Evolutionary conservation across 805 yeast genomes (phyloP), one percentile per base, ranked within the genome.

Genomic region (Metschnikowia continentalis): DNA sequence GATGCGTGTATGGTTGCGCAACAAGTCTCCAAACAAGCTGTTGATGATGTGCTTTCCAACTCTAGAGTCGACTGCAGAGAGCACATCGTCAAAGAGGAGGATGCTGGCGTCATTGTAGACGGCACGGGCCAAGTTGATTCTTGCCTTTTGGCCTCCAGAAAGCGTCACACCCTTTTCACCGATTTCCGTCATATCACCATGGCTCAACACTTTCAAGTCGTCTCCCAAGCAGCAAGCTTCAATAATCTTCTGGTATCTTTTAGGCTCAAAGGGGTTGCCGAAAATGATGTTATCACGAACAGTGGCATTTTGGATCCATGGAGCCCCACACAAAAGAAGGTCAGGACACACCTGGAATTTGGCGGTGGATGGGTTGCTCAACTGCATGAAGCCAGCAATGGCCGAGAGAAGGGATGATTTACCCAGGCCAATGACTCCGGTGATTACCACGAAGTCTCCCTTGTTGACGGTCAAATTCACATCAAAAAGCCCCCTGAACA

Each of bases 81-180:
- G 67, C n/a, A 74, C 76, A 55, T 74, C 78, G 55, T 74, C 78
- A 49, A 74, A 64, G 42, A 74, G 62, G 33, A 72, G 58, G 19
- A 69, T 66, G 23, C 64, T 61, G 10, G 70, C 61, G 37, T 63
- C 61, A 8, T 70, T 59, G 58, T 74, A 74, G 32, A 64, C 68
- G 6, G 77, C 75, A 59, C 78, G 66, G 19, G 78, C 78, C 61
- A 74, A 66, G 57, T 68, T 71, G 46, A 74, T 68, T 59, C 78
- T 61, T 22, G 78, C 77, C 56, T 72, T 72, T 60, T 74, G 78
- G 15, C 78, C 78, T 23, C 78, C 78, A 35, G 76, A 71, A 40
- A 74, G 65, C 1, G 75, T 74, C 46, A 73, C 64, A 49, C 78
- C 78, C 51, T 75, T 64, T 59, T 74, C 78, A 47, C 78, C 77